Evolutionary conservation across 2,329 filamentous ascomycete species (phyloP).

Genomic region (Raffaelea ambrosiae): DNA sequence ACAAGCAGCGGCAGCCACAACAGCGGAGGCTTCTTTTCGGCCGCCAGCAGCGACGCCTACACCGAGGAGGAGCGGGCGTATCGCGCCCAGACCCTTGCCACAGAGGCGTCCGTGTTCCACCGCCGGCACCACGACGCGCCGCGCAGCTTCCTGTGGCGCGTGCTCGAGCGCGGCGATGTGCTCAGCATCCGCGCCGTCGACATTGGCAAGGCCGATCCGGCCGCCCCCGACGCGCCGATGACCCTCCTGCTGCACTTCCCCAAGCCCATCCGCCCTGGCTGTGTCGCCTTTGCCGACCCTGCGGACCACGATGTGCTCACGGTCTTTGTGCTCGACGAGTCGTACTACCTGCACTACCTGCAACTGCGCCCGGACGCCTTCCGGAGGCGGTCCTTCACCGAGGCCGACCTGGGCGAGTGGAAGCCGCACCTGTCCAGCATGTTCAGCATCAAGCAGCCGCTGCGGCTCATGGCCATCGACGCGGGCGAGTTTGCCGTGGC

Average conservation of each 20-base stretch:
- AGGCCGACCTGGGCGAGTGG: slow-evolving; percentile 67
- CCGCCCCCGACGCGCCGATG: slow-evolving; percentile 60
- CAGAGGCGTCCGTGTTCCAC: slow-evolving; percentile 76
- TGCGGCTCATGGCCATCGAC: slow-evolving; percentile 68
- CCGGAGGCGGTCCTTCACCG: slow-evolving; percentile 57
- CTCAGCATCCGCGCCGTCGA: slow-evolving; percentile 81
- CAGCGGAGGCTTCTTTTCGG: slow-evolving; percentile 4
- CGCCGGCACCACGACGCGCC: slow-evolving; percentile 67
- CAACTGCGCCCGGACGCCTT: slow-evolving; percentile 79
- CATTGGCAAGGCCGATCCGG: slow-evolving; percentile 55
- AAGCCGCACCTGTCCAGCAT: slow-evolving; percentile 66
- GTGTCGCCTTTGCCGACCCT: slow-evolving; percentile 75
- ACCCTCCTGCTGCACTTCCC: slow-evolving; percentile 73
- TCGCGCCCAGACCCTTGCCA: slow-evolving; percentile 63
- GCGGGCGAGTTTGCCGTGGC: slow-evolving; percentile 70
- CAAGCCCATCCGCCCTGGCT: slow-evolving; percentile 62
- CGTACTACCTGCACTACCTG: slow-evolving; percentile 76
- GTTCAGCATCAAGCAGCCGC: slow-evolving; percentile 68
- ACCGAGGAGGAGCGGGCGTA: slow-evolving; percentile 66
- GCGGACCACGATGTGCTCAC: slow-evolving; percentile 69
- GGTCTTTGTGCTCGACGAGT: slow-evolving; percentile 70
- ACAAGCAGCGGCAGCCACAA: slow-evolving; percentile 23
- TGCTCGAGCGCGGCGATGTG: slow-evolving; percentile 70
- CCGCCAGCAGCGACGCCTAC: slow-evolving; percentile 18
- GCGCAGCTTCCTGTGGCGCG: slow-evolving; percentile 82